Conservation (phyloP, 2,329 filamentous ascomycete species). For the Aspergillus cejpii region DNA sequence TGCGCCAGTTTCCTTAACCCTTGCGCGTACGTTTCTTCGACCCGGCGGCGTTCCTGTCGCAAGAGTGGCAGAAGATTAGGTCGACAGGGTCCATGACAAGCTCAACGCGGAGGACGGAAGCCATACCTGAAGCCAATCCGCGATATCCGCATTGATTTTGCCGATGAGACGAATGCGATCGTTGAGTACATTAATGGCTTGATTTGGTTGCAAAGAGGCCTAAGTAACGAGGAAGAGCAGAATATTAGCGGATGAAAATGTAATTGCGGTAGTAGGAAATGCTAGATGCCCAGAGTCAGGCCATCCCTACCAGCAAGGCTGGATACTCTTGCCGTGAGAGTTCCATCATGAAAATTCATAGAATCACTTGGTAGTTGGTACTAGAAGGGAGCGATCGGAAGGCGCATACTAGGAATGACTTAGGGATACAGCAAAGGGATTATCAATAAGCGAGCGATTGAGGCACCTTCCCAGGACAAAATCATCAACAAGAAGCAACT, state of each 20-base stretch:
- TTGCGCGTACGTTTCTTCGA: constrained; percentile 84
- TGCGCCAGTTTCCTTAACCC: constrained; percentile 73
- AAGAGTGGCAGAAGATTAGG: constrained; percentile 10
- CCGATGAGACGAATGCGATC: constrained; percentile 83
- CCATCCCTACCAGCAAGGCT: constrained; percentile 71
- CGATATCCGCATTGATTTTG: constrained; percentile 81
- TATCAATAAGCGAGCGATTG: constrained; percentile 21
- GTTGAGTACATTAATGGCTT: constrained; percentile 73
- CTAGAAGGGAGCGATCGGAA: constrained; percentile 15
- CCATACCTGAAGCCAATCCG: constrained; percentile 90
- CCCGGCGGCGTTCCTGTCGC: constrained; percentile 74
- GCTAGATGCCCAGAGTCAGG: neutral
- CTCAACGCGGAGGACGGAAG: constrained; percentile 5
- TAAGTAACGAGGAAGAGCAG: constrained; percentile 36
- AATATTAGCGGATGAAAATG: neutral
- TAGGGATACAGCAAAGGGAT: constrained; percentile 10
- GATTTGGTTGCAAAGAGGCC: constrained; percentile 71
- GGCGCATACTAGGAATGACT: constrained; percentile 31
- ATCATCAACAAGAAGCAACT: constrained; percentile 12
- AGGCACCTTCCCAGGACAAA: constrained; percentile 1
- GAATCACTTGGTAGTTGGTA: constrained; percentile 18
- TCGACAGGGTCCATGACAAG: constrained; percentile 2
- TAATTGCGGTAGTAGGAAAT: neutral
- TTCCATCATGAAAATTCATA: constrained; percentile 51
- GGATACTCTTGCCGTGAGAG: constrained; percentile 86